These are phyloP conservation scores for Trichoderma simmonsii DNA, from an alignment of 2,329 filamentous ascomycete genomes.

Conservation along the genomic window DNA sequence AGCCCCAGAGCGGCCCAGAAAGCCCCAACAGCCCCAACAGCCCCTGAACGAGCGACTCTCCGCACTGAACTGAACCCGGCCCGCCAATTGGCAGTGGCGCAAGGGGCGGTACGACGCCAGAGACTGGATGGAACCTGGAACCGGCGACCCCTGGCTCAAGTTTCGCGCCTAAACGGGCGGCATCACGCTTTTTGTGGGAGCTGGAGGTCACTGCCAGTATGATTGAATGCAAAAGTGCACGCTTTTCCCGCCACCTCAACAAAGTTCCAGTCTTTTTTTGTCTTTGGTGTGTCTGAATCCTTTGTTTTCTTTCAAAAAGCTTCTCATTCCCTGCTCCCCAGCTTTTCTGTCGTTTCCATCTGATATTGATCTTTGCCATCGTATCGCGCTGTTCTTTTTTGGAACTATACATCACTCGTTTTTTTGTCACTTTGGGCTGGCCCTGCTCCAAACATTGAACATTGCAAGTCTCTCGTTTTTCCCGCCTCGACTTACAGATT, in stretches of 20 bases:
- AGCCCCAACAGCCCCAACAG: neutral
- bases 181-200: neutral
- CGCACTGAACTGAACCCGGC: neutral
- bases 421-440: neutral
- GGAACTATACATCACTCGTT: neutral
- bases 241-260: neutral
- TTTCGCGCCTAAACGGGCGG: constrained; percentile 7
- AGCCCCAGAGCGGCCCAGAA: neutral
- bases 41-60: constrained; percentile 5
- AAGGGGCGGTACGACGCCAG: constrained; percentile 6
- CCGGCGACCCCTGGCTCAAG: neutral
- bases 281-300: neutral
- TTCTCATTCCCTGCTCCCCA: neutral
- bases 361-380: neutral
- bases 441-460: neutral
- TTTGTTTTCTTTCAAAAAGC: neutral
- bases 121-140: neutral
- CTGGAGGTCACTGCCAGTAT: neutral
- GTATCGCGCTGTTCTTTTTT: neutral
- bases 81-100: constrained; percentile 3
- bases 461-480: neutral
- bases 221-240: neutral
- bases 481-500: neutral
- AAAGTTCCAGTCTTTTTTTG: neutral
- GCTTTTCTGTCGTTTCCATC: neutral